phyloP scores from a whole-genome alignment of 1,284 basidiomycete species.

The Ustilago tritici region DNA sequence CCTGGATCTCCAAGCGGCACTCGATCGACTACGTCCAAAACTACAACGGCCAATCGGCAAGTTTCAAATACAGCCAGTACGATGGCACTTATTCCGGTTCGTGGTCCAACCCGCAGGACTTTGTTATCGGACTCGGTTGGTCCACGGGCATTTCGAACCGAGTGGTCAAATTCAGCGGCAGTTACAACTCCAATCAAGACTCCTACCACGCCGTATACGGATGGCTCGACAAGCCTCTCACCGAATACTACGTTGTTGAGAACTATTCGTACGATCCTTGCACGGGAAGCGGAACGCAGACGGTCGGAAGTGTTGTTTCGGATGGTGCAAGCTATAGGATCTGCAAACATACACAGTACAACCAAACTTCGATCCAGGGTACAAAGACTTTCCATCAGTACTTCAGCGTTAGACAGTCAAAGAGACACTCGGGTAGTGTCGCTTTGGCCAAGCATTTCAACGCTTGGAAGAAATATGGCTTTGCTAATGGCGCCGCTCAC shows the following conservation, averaged over 20 bases:
- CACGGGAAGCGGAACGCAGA: slow-evolving; percentile 12
- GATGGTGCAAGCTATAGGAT: slow-evolving; percentile 40
- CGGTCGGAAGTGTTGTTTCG: slow-evolving; percentile 28
- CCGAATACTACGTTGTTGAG: slow-evolving; percentile 48
- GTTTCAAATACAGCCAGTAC: slow-evolving; percentile 30
- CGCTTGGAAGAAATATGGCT: slow-evolving; percentile 42
- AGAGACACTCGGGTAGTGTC: slow-evolving; percentile 36
- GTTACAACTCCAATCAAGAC: slow-evolving; percentile 28
- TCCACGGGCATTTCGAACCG: slow-evolving; percentile 17
- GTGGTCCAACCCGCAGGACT: slow-evolving; percentile 39
- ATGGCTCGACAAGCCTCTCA: slow-evolving; percentile 39
- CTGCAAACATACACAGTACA: slow-evolving; percentile 45
- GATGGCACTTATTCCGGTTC: slow-evolving; percentile 29
- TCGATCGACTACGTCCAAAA: slow-evolving; percentile 45
- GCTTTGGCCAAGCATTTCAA: slow-evolving; percentile 38
- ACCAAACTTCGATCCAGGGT: slow-evolving; percentile 47
- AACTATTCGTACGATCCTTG: slow-evolving; percentile 45
- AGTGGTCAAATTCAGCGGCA: slow-evolving; percentile 33
- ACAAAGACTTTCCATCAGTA: slow-evolving; percentile 44
- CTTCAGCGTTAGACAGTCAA: slow-evolving; percentile 30
- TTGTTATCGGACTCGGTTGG: slow-evolving; percentile 42
- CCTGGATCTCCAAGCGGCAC: slow-evolving; percentile 23
- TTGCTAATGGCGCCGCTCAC: slow-evolving; percentile 30
- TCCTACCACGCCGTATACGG: slow-evolving; percentile 45
- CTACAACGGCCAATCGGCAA: slow-evolving; percentile 38